Conservation (phyloP, 106 monocot genomes). For the Phalaenopsis equestris region DNA sequence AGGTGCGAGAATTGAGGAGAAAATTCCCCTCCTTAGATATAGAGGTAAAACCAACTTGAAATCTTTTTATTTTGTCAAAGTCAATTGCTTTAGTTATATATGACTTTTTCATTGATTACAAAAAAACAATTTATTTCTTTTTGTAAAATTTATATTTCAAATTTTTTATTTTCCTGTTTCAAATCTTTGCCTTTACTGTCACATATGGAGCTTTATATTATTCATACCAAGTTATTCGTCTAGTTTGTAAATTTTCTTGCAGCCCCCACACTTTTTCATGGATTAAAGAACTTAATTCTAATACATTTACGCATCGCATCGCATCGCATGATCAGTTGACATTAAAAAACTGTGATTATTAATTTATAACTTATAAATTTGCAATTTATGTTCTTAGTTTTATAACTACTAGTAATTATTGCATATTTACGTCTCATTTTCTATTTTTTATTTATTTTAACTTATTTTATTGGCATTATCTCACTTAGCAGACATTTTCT, state of each 20-base stretch:
- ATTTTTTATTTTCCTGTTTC: background rate
- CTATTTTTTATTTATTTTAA: too few species aligned
- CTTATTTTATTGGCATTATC: too few species aligned
- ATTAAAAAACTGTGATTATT: too few species aligned
- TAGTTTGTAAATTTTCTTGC: too few species aligned
- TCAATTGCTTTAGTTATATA: background rate
- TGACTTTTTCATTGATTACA: background rate
- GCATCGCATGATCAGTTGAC: too few species aligned
- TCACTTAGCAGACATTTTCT: too few species aligned
- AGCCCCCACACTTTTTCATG: background rate
- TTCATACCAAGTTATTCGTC: background rate
- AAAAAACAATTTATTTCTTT: background rate
- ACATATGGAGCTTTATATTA: background rate
- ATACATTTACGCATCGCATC: too few species aligned
- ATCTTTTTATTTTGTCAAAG: background rate
- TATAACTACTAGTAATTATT: too few species aligned
- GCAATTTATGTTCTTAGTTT: too few species aligned
- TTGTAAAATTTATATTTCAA: background rate
- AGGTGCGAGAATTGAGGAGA: constrained; percentile 72
- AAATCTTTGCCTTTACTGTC: background rate
- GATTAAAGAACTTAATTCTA: background rate
- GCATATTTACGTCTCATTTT: too few species aligned
- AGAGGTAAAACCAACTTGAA: constrained; percentile 49
- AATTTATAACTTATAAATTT: too few species aligned
- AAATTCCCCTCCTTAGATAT: constrained; percentile 82